Percentiles rank a stretch among this genome's conserved stretches.
These are phyloP conservation scores for Hypoxylon lenormandii DNA, from an alignment of 495 filamentous ascomycete species.

Conservation along the genomic window DNA sequence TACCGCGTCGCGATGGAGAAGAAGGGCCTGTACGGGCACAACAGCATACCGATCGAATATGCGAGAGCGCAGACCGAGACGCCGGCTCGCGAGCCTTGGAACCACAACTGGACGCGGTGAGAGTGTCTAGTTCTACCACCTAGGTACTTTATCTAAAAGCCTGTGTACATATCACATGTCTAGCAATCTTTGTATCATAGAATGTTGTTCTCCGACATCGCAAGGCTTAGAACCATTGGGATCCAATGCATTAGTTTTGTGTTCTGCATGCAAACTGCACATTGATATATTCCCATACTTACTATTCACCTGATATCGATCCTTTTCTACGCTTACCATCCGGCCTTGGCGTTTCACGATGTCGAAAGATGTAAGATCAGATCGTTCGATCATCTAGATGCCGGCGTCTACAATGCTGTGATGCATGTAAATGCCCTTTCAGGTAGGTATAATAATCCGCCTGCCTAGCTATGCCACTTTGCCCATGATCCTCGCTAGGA, in stretches of 20 bases:
- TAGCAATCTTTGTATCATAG: constrained; percentile 8
- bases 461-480: not conserved
- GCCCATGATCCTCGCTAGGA: not conserved
- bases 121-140: not conserved
- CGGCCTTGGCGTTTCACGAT: constrained; percentile 18
- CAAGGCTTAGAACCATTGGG: not conserved
- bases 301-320: not conserved
- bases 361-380: constrained; percentile 21
- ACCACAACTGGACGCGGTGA: constrained; percentile 73
- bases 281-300: not conserved
- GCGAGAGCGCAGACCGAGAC: constrained; percentile 83
- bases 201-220: not conserved
- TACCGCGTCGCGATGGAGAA: constrained; percentile 88
- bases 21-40: constrained; percentile 74
- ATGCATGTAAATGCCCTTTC: constrained; percentile 14
- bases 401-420: not conserved
- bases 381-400: constrained; percentile 28
- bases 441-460: constrained; percentile 8
- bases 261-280: not conserved
- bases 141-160: not conserved
- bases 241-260: constrained; percentile 10
- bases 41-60: constrained; percentile 86
- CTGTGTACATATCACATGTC: constrained; percentile 1
- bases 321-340: not conserved
- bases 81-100: constrained; percentile 78